Percentiles rank a stretch among this genome's conserved stretches.
These are phyloP conservation scores for Penicillium sp. DNA, from an alignment of 2,329 filamentous ascomycete species.

Conservation along the genomic window DNA sequence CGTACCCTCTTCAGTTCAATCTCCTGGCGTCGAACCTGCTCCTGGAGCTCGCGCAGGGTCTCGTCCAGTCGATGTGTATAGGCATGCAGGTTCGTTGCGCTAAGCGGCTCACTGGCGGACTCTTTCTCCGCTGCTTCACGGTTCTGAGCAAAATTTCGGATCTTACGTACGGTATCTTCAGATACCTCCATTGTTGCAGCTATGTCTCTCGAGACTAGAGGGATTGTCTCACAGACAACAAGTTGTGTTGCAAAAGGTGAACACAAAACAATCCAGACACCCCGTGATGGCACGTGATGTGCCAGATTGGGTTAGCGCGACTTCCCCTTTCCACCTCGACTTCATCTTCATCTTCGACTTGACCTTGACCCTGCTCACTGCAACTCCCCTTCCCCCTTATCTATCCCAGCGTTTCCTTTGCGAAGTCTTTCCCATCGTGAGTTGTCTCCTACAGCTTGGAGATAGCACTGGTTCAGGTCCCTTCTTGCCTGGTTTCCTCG, in stretches of 20 bases:
- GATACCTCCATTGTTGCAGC: conserved; percentile 27
- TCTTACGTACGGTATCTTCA: conserved; percentile 30
- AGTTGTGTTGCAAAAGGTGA: neutral
- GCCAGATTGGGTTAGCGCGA: conserved; percentile 18
- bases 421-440: neutral
- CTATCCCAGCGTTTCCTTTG: conserved; percentile 3
- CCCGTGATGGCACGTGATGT: conserved; percentile 11
- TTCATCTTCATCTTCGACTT: too few relatives aligned
- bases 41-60: conserved; percentile 63
- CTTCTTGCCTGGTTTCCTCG: conserved; percentile 16
- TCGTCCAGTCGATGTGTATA: conserved; percentile 51
- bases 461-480: conserved; percentile 1
- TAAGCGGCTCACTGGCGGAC: conserved; percentile 27
- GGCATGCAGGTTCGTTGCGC: conserved; percentile 26
- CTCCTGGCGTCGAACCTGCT: conserved; percentile 46
- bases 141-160: conserved; percentile 33
- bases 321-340: neutral
- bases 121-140: conserved; percentile 34
- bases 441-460: neutral
- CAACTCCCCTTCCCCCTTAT: neutral
- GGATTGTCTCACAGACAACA: neutral
- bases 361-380: neutral
- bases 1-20: conserved; percentile 45
- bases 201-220: neutral
- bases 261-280: neutral